These are phyloP conservation scores for Ophiorrhiza pumila DNA, from an alignment of 257 asterid species.

Conservation along the genomic window DNA sequence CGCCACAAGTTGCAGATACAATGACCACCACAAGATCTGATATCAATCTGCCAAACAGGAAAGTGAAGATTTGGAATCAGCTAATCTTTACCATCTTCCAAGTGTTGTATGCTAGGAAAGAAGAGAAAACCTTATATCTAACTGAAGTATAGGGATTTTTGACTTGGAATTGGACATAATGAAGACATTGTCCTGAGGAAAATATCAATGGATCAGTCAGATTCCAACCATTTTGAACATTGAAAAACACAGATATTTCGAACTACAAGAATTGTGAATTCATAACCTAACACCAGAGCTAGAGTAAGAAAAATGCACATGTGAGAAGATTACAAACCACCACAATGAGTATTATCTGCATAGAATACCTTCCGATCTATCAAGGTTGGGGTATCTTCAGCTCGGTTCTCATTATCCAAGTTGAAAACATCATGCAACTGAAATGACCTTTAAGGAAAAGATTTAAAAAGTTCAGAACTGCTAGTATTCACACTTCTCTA, in stretches of 20 bases:
- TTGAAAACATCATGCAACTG: conserved; percentile 68
- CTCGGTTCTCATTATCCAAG: conserved; percentile 62
- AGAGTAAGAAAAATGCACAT: conserved; percentile 6
- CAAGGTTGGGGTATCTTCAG: conserved; percentile 75
- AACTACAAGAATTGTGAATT: neutral
- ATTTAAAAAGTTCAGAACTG: conserved; percentile 18
- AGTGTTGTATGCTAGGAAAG: neutral
- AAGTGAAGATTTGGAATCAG: conserved; percentile 16
- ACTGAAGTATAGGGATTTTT: conserved; percentile 68
- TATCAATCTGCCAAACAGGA: conserved; percentile 56
- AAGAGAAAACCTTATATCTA: conserved; percentile 65
- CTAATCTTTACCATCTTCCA: conserved; percentile 6
- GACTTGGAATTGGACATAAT: conserved; percentile 79
- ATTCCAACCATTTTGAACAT: conserved; percentile 4
- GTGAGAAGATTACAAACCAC: conserved; percentile 10
- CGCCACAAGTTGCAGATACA: conserved; percentile 94
- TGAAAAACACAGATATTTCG: neutral
- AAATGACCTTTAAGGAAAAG: conserved; percentile 47
- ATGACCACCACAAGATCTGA: conserved; percentile 82
- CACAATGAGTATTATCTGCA: conserved; percentile 11
- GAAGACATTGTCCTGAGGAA: conserved; percentile 70
- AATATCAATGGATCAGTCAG: conserved; percentile 8
- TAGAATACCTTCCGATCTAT: conserved; percentile 61
- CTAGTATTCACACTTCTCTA: conserved; percentile 9
- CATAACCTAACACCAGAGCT: conserved; percentile 11